phyloP scores from a whole-genome alignment of 495 filamentous ascomycete genomes.

The Usnea hakonensis region DNA sequence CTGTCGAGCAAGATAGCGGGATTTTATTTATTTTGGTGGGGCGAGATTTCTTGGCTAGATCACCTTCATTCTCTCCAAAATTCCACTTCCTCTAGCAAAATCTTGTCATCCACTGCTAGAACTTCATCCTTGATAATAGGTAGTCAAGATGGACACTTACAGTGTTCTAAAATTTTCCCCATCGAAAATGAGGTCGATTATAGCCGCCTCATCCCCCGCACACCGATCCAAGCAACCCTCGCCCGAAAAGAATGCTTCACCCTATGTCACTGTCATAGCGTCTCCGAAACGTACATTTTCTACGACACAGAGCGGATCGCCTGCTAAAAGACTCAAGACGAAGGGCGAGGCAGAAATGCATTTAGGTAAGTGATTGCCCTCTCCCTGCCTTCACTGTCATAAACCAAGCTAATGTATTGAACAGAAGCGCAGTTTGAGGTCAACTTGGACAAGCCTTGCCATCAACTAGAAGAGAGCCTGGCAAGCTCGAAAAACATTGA shows the following conservation, averaged over 20 bases:
- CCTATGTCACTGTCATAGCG: not conserved
- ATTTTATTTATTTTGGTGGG: too few relatives aligned
- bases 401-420: not conserved
- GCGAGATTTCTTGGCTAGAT: too few relatives aligned
- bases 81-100: too few relatives aligned
- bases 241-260: not conserved
- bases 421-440: not conserved
- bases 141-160: too few relatives aligned
- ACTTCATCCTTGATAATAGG: too few relatives aligned
- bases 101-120: too few relatives aligned
- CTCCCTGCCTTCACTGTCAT: not conserved
- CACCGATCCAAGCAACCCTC: not conserved
- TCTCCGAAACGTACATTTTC: not conserved
- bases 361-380: not conserved
- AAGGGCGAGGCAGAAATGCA: not conserved
- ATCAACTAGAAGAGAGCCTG: not conserved
- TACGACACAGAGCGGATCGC: not conserved
- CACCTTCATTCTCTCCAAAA: too few relatives aligned
- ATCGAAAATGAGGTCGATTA: not conserved
- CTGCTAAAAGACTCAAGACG: not conserved
- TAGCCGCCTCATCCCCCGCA: too few relatives aligned
- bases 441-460: not conserved
- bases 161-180: not conserved
- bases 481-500: slow-evolving; percentile 9
- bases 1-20: too few relatives aligned